Percentiles rank a stretch among this genome's conserved stretches.
Evolutionary conservation across 306 rosid species (phyloP).

Genomic region (Arachis hypogaea): DNA sequence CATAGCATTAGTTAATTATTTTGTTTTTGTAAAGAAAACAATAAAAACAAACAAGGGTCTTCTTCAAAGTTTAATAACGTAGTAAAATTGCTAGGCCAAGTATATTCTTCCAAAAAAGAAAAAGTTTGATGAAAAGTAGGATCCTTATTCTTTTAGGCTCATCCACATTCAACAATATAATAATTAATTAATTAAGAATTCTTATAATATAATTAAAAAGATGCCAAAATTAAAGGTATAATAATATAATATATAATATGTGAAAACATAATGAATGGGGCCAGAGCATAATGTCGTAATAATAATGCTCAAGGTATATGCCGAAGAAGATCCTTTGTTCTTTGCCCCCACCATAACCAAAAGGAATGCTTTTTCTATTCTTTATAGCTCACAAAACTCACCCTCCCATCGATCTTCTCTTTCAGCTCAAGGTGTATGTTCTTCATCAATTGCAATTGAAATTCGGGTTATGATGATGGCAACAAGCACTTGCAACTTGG

Average conservation of each 20-base stretch:
- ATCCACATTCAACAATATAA: slow-evolving; percentile 42
- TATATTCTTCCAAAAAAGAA: neutral
- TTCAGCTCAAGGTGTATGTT: neutral
- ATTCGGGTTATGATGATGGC: slow-evolving; percentile 24
- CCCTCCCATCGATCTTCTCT: slow-evolving; percentile 42
- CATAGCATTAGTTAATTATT: too few relatives aligned
- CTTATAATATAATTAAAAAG: slow-evolving; percentile 4
- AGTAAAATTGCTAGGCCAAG: neutral
- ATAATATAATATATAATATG: slow-evolving; percentile 29
- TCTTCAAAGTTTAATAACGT: too few relatives aligned
- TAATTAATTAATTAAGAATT: slow-evolving; percentile 1
- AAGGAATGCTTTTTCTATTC: slow-evolving; percentile 33
- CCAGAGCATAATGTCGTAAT: slow-evolving; percentile 37
- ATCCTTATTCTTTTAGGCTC: slow-evolving; percentile 13
- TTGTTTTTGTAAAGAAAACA: too few relatives aligned
- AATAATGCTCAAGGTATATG: slow-evolving; percentile 73
- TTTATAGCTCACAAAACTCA: slow-evolving; percentile 41
- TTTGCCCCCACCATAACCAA: slow-evolving; percentile 39
- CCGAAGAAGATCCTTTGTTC: slow-evolving; percentile 63
- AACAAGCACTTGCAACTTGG: slow-evolving; percentile 5
- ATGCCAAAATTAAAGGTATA: slow-evolving; percentile 37
- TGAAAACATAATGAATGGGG: slow-evolving; percentile 38
- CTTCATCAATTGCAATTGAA: neutral
- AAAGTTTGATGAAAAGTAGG: neutral
- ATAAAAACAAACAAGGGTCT: too few relatives aligned